Percentiles rank a stretch among this genome's conserved stretches.
phyloP scores from a whole-genome alignment of 2,329 filamentous ascomycete genomes.

The Diaporthe aspalathi region DNA sequence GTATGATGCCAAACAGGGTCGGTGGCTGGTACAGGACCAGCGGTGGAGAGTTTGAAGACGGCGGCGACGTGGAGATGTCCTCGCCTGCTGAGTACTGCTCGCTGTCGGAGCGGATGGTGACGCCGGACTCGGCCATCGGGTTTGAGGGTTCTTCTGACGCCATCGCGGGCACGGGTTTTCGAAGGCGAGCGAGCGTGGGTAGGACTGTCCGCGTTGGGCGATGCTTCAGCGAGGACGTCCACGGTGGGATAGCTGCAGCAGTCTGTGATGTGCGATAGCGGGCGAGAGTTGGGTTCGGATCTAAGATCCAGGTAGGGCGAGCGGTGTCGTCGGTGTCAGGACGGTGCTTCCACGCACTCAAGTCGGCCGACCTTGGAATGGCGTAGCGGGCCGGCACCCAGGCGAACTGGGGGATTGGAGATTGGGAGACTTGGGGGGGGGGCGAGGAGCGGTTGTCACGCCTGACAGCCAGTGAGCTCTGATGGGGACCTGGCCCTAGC shows the following conservation, averaged over 20 bases:
- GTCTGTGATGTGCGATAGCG: neutral
- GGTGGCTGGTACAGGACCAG: slow-evolving; percentile 91
- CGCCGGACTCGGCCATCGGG: slow-evolving; percentile 76
- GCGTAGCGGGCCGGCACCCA: slow-evolving; percentile 12
- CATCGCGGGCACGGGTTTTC: slow-evolving; percentile 55
- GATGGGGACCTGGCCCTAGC: slow-evolving; percentile 34
- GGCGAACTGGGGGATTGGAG: neutral
- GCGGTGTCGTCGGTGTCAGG: slow-evolving; percentile 9
- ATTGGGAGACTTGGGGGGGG: no score
- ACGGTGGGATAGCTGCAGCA: neutral
- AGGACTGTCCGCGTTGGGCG: neutral
- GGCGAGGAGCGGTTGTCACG: no score
- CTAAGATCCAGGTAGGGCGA: neutral
- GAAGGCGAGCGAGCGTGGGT: neutral
- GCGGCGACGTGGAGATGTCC: slow-evolving; percentile 69
- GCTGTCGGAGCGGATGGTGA: slow-evolving; percentile 85
- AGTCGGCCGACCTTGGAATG: slow-evolving; percentile 12
- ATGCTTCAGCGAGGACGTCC: neutral
- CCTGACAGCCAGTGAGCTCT: slow-evolving; percentile 27
- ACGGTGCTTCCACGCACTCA: neutral
- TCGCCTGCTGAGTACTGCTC: slow-evolving; percentile 81
- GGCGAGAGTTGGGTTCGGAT: neutral
- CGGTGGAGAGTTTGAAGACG: slow-evolving; percentile 72
- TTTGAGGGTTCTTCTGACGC: slow-evolving; percentile 62
- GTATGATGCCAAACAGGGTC: slow-evolving; percentile 84